Base-by-base conservation (phyloP, 106 monocot species). In the Dioscorea zingiberensis region DNA sequence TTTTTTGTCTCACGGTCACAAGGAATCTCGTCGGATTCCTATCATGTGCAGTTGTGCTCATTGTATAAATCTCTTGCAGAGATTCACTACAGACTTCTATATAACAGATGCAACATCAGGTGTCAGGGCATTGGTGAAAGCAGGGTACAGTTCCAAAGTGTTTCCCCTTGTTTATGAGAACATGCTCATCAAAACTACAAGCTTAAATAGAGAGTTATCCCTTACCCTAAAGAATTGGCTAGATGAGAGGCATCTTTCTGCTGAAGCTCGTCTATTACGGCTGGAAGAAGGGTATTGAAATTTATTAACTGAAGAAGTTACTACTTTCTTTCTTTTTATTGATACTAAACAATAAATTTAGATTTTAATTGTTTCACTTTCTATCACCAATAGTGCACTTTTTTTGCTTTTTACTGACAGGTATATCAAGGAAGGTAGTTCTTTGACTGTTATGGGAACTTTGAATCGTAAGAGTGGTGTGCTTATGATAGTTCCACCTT, bases 191-290 rank as follows among this genome's bases (percentile, higher is more conserved):
- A 86, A 77, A 14, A 81, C 84, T 21, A 70, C 70, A 62, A 61
- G 63, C 47, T 72, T 62, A 63, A 77, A 76, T 21, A 81, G 73
- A 70, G 70, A 64, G 59, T 27, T 94, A 55, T 94, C 94, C 47
- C 73, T 78, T 13, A 89, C 89, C 29, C 58, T 94, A 62, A 79
- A 68, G 60, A 86, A 79, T 60, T 94, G 94, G 94, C 78, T 94
- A 16, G 81, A 71, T 56, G 81, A 78, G 62, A 83, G 86, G 57
- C 32, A 70, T 19, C 72, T 89, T 47, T 75, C 94, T 21, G 15
- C 70, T 21, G 76, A 84, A 76, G 55, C 66, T 51, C 69, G 67
- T 25, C 44, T 65, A 26, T 48, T 93, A 3, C 78, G 74, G 25
- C 84, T 94, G 21, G 66, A 80, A 62, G 94, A 94, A 80, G 86